Percentiles rank a stretch among this genome's conserved stretches.
Conservation (phyloP, 352 stramenopile genomes). For the Phytophthora constricta region DNA sequence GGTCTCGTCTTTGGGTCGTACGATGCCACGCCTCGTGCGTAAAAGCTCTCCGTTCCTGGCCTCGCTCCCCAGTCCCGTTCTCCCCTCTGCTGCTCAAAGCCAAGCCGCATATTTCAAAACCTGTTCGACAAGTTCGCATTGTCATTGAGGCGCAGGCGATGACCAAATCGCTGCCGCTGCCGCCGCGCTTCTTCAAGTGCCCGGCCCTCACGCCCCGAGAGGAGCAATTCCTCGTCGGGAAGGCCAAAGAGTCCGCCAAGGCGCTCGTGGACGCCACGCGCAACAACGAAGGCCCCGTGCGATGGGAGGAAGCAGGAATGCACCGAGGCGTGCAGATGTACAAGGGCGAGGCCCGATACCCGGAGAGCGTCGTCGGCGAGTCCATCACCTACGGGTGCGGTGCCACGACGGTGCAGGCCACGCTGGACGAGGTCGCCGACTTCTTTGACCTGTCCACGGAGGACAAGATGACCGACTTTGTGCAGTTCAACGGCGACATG, state of each 20-base stretch:
- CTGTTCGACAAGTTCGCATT: conserved; percentile 1
- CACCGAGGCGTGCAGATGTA: conserved; percentile 75
- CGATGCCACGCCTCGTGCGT: conserved; percentile 30
- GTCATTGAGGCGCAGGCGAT: conserved; percentile 20
- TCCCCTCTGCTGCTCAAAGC: conserved; percentile 15
- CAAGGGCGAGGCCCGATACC: conserved; percentile 62
- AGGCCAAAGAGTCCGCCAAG: conserved; percentile 68
- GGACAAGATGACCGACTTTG: conserved; percentile 58
- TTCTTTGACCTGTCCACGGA: conserved; percentile 74
- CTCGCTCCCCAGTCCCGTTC: conserved; percentile 33
- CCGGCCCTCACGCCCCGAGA: conserved; percentile 60
- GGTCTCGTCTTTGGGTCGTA: conserved; percentile 33
- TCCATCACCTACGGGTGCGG: conserved; percentile 67
- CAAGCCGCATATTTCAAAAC: conserved; percentile 33
- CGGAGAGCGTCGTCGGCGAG: conserved; percentile 42
- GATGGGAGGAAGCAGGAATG: conserved; percentile 60
- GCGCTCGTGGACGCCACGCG: conserved; percentile 64
- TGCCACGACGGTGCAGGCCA: conserved; percentile 62
- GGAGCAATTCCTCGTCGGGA: conserved; percentile 61
- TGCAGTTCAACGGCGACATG: conserved; percentile 50
- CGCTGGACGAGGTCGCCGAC: conserved; percentile 67
- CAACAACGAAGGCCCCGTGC: conserved; percentile 61
- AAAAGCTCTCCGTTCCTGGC: conserved; percentile 29
- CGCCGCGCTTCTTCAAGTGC: conserved; percentile 63
- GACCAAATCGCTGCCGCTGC: conserved; percentile 55